Conservation (phyloP, 129 eudicot species). For the Calendula officinalis region DNA sequence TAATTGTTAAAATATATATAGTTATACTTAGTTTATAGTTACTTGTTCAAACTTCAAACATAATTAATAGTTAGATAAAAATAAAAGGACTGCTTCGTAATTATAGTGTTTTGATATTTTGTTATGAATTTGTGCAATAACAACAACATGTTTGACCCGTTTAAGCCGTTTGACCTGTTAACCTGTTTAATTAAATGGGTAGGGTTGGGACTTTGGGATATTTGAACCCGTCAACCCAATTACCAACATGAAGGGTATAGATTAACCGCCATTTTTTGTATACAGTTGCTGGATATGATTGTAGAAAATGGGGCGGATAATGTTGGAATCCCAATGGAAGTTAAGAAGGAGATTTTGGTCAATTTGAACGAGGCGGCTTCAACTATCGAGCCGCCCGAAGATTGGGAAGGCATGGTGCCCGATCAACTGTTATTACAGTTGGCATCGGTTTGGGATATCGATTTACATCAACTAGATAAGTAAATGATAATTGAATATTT, state of each 20-base stretch:
- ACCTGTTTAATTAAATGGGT: too few relatives aligned
- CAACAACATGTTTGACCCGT: too few relatives aligned
- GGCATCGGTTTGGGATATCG: conserved; percentile 89
- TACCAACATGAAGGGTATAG: not conserved
- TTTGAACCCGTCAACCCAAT: not conserved
- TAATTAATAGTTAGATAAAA: too few relatives aligned
- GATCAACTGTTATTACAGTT: conserved; percentile 85
- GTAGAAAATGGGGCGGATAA: conserved; percentile 76
- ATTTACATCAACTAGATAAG: conserved; percentile 70
- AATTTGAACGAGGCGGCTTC: conserved; percentile 76
- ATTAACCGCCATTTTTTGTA: not conserved
- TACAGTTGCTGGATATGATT: conserved; percentile 67
- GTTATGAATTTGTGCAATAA: too few relatives aligned
- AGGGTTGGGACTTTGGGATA: not conserved
- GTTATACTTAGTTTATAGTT: too few relatives aligned
- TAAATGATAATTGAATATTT: conserved; percentile 26
- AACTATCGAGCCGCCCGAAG: conserved; percentile 67
- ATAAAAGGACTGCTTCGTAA: too few relatives aligned
- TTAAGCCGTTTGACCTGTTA: too few relatives aligned
- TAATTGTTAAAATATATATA: too few relatives aligned
- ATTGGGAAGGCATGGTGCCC: conserved; percentile 94
- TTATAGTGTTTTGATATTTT: too few relatives aligned
- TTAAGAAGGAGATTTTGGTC: conserved; percentile 69
- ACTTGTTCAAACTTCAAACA: too few relatives aligned
- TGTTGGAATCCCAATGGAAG: conserved; percentile 60